A percentile compares a stretch with the other conserved stretches of the same genome.
Conservation (phyloP, 495 filamentous ascomycete species). For the Diplogelasinospora grovesii region DNA sequence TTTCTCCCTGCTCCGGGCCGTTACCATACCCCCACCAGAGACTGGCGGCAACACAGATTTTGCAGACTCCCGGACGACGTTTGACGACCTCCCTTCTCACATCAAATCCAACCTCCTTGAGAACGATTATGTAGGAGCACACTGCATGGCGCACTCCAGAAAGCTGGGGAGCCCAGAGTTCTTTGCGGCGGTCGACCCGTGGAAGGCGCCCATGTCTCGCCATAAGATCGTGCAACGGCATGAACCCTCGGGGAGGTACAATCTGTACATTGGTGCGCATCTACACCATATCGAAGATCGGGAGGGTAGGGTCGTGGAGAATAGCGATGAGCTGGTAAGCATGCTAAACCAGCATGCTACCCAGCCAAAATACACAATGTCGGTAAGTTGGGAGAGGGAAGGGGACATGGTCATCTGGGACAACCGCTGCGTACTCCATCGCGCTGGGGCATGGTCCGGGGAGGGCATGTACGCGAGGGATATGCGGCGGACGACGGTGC, state of each 20-base stretch:
- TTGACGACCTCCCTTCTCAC: slow-evolving; percentile 38
- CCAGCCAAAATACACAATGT: slow-evolving; percentile 43
- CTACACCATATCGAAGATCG: slow-evolving; percentile 49
- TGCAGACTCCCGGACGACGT: slow-evolving; percentile 51
- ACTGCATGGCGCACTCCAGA: slow-evolving; percentile 49
- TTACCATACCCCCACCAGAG: slow-evolving; percentile 42
- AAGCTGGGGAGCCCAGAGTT: slow-evolving; percentile 46
- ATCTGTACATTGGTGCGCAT: slow-evolving; percentile 50
- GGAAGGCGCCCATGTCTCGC: slow-evolving; percentile 35
- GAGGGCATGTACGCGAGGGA: slow-evolving; percentile 46
- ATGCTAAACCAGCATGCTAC: slow-evolving; percentile 41
- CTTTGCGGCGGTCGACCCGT: slow-evolving; percentile 44
- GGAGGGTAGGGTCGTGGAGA: slow-evolving; percentile 27
- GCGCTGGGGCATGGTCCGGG: slow-evolving; percentile 44
- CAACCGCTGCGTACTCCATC: slow-evolving; percentile 50
- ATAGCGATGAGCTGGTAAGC: slow-evolving; percentile 35
- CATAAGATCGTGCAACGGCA: slow-evolving; percentile 48
- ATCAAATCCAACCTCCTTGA: slow-evolving; percentile 32
- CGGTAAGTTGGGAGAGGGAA: slow-evolving; percentile 40
- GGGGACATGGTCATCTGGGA: slow-evolving; percentile 57
- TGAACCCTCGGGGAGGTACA: slow-evolving; percentile 47
- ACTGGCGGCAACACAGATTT: slow-evolving; percentile 53
- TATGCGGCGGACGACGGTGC: slow-evolving; percentile 50
- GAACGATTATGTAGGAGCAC: slow-evolving; percentile 47
- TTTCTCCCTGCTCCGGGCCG: slow-evolving; percentile 48